A percentile compares a stretch with the other conserved stretches of the same genome.
Evolutionary conservation across 2,329 filamentous ascomycete species (phyloP).

Genomic region (Mycosphaerelloides madeirae): DNA sequence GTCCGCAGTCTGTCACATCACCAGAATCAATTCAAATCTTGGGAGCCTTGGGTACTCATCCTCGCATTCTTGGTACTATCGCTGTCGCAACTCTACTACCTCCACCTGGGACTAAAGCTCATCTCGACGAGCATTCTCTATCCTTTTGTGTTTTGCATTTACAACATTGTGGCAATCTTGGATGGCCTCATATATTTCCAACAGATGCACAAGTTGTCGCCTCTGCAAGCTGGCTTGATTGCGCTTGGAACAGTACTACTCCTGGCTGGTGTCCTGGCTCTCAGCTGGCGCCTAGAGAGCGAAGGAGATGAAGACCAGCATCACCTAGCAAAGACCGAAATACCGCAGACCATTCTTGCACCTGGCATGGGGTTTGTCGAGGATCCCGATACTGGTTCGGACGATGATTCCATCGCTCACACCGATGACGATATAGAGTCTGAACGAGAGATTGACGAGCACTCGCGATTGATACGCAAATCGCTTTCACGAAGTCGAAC

Average conservation of each 20-base stretch:
- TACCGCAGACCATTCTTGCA: slow-evolving; percentile 63
- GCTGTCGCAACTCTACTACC: slow-evolving; percentile 86
- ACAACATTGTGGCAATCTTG: slow-evolving; percentile 97
- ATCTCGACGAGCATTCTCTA: slow-evolving; percentile 95
- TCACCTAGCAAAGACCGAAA: slow-evolving; percentile 32
- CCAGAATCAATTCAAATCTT: slow-evolving; percentile 88
- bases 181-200: slow-evolving; percentile 96
- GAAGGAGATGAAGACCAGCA: slow-evolving; percentile 55
- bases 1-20: slow-evolving; percentile 80
- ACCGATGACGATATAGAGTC: slow-evolving; percentile 21
- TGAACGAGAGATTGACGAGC: slow-evolving; percentile 18
- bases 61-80: slow-evolving; percentile 75
- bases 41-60: slow-evolving; percentile 91
- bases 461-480: slow-evolving; percentile 20
- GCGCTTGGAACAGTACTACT: slow-evolving; percentile 81
- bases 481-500: slow-evolving; percentile 14
- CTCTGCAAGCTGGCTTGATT: slow-evolving; percentile 73
- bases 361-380: slow-evolving; percentile 65
- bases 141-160: slow-evolving; percentile 95
- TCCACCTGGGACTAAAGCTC: slow-evolving; percentile 88
- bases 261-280: slow-evolving; percentile 77
- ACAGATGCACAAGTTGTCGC: slow-evolving; percentile 74
- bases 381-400: slow-evolving; percentile 27
- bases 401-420: slow-evolving; percentile 21
- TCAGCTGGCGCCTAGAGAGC: slow-evolving; percentile 90